Evolutionary conservation across 225 moss, liverwort and hornwort species (phyloP), one percentile per base, ranked within the genome.

Genomic region (Antitrichia curtipendula): DNA sequence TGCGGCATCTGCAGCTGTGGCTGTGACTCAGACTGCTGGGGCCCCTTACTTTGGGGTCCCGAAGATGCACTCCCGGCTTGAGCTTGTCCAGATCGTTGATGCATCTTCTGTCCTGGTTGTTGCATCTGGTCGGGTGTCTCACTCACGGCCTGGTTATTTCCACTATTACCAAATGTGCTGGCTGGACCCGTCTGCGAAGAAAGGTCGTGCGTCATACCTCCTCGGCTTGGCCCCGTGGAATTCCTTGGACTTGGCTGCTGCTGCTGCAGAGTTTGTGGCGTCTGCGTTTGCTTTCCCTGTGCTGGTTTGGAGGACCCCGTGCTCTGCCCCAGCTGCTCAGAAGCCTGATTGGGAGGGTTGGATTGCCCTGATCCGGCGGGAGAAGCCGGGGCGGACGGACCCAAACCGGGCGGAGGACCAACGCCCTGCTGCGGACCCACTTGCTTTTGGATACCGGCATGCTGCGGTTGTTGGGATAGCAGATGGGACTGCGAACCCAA

Each of bases 251-350:
- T 80, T 20, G 68, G 80, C 70, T 81, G 86, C n/a, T 87, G 86
- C n/a, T 87, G 93, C 79, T 87, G 88, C 78, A 85, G 62, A 23
- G 59, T 47, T 69, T 89, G 92, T 28, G 82, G 61, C 7, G 41
- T 86, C 89, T 81, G 94, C 57, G 43, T 47, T 50, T 90, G 94
- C 88, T 94, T 92, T 43, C 84, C 87, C 66, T 84, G 89, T 9
- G 81, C 84, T 60, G 71, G 64, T 85, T 91, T 94, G 13, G 85
- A 80, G 31, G 88, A 85, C 85, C 81, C 91, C n/a, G 87, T 66
- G 87, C 36, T 49, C 80, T 75, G 88, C 56, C 84, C 75, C 49
- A 88, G 49, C 64, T 88, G 93, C 75, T 77, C 87, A 40, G 85
- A 41, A 78, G 61, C 34, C 86, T 82, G 89, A 38, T 60, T 89